A percentile compares a stretch with the other conserved stretches of the same genome.
Conservation (phyloP, 305 asterid genomes). For the Lippia alba region DNA sequence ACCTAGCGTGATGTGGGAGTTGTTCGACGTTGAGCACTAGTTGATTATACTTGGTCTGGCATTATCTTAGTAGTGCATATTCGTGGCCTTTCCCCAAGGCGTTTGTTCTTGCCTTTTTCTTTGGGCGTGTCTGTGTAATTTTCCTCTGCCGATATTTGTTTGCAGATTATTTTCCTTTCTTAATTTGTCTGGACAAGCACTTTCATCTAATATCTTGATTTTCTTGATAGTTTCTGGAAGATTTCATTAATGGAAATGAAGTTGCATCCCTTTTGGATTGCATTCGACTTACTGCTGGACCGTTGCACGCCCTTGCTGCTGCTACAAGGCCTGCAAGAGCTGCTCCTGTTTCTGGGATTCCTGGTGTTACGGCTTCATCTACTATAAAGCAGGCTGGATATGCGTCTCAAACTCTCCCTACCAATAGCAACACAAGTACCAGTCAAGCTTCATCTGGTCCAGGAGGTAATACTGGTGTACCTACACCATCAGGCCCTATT, state of each 20-base stretch:
- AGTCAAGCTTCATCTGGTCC: constrained; percentile 74
- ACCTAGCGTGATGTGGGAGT: constrained; percentile 8
- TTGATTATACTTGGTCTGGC: background rate
- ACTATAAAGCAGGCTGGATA: constrained; percentile 72
- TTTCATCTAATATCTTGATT: constrained; percentile 19
- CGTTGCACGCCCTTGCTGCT: constrained; percentile 99
- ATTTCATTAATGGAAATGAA: constrained; percentile 96
- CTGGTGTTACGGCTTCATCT: constrained; percentile 69
- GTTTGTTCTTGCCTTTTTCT: too few species aligned
- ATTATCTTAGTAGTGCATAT: background rate
- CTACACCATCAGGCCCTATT: constrained; percentile 56
- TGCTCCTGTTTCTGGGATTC: constrained; percentile 91
- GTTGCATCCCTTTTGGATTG: constrained; percentile 97
- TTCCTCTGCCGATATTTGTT: constrained; percentile 10
- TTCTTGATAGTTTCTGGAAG: constrained; percentile 87
- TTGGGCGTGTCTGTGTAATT: background rate
- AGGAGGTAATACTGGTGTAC: constrained; percentile 55
- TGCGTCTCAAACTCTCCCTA: constrained; percentile 58
- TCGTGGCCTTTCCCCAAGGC: background rate
- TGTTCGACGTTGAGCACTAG: constrained; percentile 10
- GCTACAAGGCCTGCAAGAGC: constrained; percentile 99
- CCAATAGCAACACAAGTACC: constrained; percentile 55
- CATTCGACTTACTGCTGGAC: constrained; percentile 97
- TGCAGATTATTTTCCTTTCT: constrained; percentile 21
- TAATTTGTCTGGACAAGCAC: constrained; percentile 26